These are phyloP conservation scores for Fusarium domesticum DNA, from an alignment of 2,329 filamentous ascomycete genomes.

Conservation along the genomic window DNA sequence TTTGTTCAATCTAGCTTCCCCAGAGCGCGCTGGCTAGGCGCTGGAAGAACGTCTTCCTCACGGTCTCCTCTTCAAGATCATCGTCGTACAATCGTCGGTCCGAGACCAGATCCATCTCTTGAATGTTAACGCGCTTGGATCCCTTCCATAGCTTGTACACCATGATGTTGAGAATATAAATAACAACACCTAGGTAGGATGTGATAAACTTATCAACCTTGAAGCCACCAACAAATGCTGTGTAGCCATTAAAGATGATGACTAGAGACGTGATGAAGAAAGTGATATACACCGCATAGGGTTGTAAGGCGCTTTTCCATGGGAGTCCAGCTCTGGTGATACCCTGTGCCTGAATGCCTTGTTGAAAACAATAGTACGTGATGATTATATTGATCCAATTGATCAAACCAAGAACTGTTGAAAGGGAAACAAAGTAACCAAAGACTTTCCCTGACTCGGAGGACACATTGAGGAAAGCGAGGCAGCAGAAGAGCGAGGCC, in stretches of 20 bases:
- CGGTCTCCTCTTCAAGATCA: neutral
- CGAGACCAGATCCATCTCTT: neutral
- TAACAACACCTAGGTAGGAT: neutral
- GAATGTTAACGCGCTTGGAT: neutral
- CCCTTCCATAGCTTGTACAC: neutral
- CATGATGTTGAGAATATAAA: neutral
- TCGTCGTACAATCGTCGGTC: neutral
- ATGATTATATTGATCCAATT: neutral
- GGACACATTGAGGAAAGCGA: constrained; percentile 2
- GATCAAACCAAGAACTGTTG: neutral
- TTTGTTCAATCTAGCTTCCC: too few species aligned
- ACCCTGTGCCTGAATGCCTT: constrained; percentile 43
- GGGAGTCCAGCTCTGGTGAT: neutral
- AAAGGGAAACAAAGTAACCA: neutral
- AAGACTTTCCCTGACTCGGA: neutral
- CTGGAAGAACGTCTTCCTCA: neutral
- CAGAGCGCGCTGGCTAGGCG: neutral
- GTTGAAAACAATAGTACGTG: neutral
- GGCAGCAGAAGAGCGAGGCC: neutral
- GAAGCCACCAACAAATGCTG: neutral
- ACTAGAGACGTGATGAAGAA: neutral
- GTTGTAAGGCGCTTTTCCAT: neutral
- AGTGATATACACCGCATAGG: neutral
- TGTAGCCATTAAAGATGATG: neutral
- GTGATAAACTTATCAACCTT: neutral